Base-by-base conservation (phyloP, 208 protist species). In the Herpetomonas samuelpessoai region DNA sequence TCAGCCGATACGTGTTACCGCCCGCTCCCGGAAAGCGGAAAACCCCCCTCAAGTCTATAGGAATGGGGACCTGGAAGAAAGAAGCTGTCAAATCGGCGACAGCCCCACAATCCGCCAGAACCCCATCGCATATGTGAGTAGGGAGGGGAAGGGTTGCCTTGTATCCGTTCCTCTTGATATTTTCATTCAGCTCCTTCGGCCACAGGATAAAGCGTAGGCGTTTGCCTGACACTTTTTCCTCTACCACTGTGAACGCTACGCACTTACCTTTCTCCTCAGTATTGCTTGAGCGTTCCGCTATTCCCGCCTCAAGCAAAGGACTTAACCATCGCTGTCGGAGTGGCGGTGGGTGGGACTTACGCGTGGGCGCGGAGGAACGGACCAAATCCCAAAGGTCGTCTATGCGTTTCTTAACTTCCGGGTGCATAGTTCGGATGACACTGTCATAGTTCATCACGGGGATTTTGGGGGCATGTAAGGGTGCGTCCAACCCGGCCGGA, bases 1-100 rank as follows among this genome's bases (percentile, higher is more conserved):
- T 14, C 6, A 41, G 6, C 14, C 35, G 9, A 41, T 14, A 41
- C 35, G 14, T 14, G 35, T 14, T 14, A 41, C 47, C 47, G 22
- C 41, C 24, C 12, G 2, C 39, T 10, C 28, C 52, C 7, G 6
- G 10, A 0, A 62, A 44, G 38, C 47, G 50, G 30, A 74, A 63
- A 18, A 60, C n/a, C 10, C 24, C 19, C n/a, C 59, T 24, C 38
- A 60, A 19, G 10, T 19, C 24, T 26, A 21, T 12, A 3, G 46
- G 47, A 44, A 64, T 24, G 6, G n/a, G 21, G 19, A 60, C 41
- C 60, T 64, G 68, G n/a, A 68, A 74, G 18, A 62, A 68, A 2
- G 47, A 54, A 19, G 47, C 59, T 9, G 68, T 61, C 31, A 63
- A 28, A 48, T 68, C 68, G 6, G 49, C 57, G 26, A 68, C 28